phyloP scores from a whole-genome alignment of 768 basidiomycete genomes.

The Mycena vulgaris region DNA sequence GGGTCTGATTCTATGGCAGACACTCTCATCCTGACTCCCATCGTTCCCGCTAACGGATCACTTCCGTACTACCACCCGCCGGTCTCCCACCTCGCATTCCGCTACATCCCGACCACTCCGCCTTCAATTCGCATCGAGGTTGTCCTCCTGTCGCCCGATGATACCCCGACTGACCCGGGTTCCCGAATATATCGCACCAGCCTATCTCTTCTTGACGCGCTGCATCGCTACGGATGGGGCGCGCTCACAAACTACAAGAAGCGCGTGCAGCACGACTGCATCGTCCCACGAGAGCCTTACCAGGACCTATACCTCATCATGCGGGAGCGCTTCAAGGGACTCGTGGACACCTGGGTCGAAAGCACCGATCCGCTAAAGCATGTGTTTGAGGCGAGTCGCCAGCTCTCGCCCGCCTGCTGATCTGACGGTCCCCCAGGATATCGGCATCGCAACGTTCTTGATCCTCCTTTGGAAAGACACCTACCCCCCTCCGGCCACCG shows the following conservation, averaged over 20 bases:
- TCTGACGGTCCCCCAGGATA: slow-evolving; percentile 70
- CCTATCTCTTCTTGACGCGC: slow-evolving; percentile 82
- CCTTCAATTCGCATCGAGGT: slow-evolving; percentile 71
- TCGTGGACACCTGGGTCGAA: slow-evolving; percentile 84
- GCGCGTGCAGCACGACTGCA: slow-evolving; percentile 85
- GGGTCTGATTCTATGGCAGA: slow-evolving; percentile 46
- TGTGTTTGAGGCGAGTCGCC: slow-evolving; percentile 84
- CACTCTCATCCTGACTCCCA: slow-evolving; percentile 72
- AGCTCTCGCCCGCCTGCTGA: neutral
- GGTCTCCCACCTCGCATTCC: slow-evolving; percentile 85
- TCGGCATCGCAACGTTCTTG: slow-evolving; percentile 94
- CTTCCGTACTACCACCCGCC: slow-evolving; percentile 95
- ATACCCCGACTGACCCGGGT: slow-evolving; percentile 63
- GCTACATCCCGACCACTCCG: slow-evolving; percentile 63
- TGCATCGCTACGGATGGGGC: slow-evolving; percentile 94
- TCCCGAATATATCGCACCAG: slow-evolving; percentile 87
- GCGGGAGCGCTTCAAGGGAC: slow-evolving; percentile 86
- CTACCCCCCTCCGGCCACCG: slow-evolving; percentile 52
- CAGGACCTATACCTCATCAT: slow-evolving; percentile 93
- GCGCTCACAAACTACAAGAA: slow-evolving; percentile 87
- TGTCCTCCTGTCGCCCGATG: slow-evolving; percentile 59
- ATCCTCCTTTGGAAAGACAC: slow-evolving; percentile 92
- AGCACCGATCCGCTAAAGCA: slow-evolving; percentile 91
- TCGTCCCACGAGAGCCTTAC: slow-evolving; percentile 83
- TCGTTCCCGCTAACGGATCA: slow-evolving; percentile 57